Conservation (phyloP, 1,139 yeast genomes). For the Eremothecium sinecaudum region DNA sequence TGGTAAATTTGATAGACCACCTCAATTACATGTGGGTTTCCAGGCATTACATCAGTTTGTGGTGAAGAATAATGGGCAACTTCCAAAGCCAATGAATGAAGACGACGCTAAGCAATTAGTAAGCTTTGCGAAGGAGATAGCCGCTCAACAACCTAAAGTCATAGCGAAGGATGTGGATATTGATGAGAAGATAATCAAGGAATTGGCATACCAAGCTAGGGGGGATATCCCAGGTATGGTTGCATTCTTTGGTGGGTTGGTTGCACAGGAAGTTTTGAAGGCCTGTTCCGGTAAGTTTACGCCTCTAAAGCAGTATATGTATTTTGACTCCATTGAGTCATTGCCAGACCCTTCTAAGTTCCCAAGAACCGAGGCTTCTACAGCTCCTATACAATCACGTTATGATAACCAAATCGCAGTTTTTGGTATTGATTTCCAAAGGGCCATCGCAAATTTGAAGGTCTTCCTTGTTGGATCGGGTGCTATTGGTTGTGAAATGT, state of each 20-base stretch:
- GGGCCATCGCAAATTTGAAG: conserved; percentile 60
- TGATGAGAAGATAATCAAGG: conserved; percentile 57
- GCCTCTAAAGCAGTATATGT: conserved; percentile 84
- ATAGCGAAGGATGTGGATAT: conserved; percentile 45
- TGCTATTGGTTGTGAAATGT: conserved; percentile 98
- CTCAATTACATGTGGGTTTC: conserved; percentile 84
- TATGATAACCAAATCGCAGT: conserved; percentile 93
- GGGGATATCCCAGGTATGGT: conserved; percentile 89
- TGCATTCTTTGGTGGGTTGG: conserved; percentile 88
- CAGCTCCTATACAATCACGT: conserved; percentile 69
- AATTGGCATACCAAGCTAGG: conserved; percentile 72
- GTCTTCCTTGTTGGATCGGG: conserved; percentile 95
- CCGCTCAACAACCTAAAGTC: conserved; percentile 49
- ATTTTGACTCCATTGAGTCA: conserved; percentile 90
- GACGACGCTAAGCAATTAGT: conserved; percentile 67
- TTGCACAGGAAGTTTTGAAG: conserved; percentile 94
- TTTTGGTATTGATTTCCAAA: conserved; percentile 72
- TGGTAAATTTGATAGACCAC: conserved; percentile 88
- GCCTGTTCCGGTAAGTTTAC: conserved; percentile 90
- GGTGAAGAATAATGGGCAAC: conserved; percentile 47
- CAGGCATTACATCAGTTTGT: conserved; percentile 77
- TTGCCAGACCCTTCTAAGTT: conserved; percentile 52
- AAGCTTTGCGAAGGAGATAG: conserved; percentile 50
- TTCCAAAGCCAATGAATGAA: conserved; percentile 70
- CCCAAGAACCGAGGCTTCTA: conserved; percentile 60